Base-by-base conservation (phyloP, 2,329 filamentous ascomycete species). In the Ampelomyces quisqualis region DNA sequence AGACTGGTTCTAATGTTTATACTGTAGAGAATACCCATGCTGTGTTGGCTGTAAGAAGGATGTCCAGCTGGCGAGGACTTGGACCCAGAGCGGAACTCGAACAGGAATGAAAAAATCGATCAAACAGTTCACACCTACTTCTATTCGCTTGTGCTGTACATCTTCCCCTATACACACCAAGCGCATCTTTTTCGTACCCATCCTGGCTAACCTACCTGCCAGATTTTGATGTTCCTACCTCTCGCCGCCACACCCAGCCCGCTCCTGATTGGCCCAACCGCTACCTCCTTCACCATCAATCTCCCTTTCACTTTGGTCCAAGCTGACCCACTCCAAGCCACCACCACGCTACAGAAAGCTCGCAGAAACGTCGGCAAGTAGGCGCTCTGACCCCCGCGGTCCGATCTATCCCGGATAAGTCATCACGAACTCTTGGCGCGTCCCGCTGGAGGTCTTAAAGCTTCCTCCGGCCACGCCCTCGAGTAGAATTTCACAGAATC, bases 1-100 rank as follows among this genome's bases (percentile, higher is more conserved):
- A 40, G 52, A 53, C 49, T 58, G 55, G 55, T 58, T 60, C 51
- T 62, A 62, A 62, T 62, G 46, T 55, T 41, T 55, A 39, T 53
- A 40, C 21, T 39, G 31, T 29, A 43, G 43, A 30, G 33, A 45
- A 53, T 51, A 51, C 47, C 42, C 50, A 19, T 33, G 37, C 31
- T 31, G 27, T 26, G 37, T 32, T 26, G 22, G 29, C 33, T 27
- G 37, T 14, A 14, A 31, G 15, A 26, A 26, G 14, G 34, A 24
- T 27, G 23, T 28, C n/a, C 5, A 22, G 17, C 10, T 18, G 24
- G 24, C 29, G 10, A 17, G 29, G 29, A 31, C 8, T 10, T 15
- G 10, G 9, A 18, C 17, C n/a, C n/a, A n/a, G n/a, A n/a, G n/a
- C n/a, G 29, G 20, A 34, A 14, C 23, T 26, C 7, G 19, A 35